Conservation (phyloP, 2,329 filamentous ascomycete species). For the Phoma sp. region DNA sequence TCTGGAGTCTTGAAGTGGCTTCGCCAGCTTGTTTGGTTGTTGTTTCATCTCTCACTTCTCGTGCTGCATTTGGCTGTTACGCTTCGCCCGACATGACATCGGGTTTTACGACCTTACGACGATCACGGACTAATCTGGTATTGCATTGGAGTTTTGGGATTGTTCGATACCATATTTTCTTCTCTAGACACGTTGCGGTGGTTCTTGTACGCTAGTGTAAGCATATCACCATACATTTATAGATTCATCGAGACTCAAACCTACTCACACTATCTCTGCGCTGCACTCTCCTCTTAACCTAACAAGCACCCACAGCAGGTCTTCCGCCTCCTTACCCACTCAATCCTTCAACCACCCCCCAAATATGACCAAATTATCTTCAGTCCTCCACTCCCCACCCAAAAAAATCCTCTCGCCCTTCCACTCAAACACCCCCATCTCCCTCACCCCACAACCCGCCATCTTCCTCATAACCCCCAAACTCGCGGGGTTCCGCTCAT, state of each 20-base stretch:
- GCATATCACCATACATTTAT: not conserved
- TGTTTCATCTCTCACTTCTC: not conserved
- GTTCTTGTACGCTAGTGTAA: constrained; percentile 2
- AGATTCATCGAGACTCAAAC: no score
- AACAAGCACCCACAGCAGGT: not conserved
- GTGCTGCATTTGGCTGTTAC: not conserved
- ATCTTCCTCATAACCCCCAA: constrained; percentile 40
- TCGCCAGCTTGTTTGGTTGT: not conserved
- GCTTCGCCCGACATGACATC: not conserved
- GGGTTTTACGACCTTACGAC: no score
- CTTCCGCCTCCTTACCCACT: not conserved
- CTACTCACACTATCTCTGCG: no score
- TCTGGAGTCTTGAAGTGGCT: not conserved
- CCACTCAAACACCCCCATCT: constrained; percentile 37
- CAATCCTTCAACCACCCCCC: constrained; percentile 9
- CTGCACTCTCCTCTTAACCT: no score
- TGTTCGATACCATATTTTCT: not conserved
- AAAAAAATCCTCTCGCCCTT: constrained; percentile 29
- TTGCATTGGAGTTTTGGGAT: constrained; percentile 1
- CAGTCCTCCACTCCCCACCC: constrained; percentile 32
- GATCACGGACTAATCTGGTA: no score
- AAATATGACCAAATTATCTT: constrained; percentile 33
- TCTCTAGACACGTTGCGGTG: constrained; percentile 1
- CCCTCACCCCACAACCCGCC: constrained; percentile 21
- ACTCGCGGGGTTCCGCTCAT: constrained; percentile 38